Conservation (phyloP, 495 filamentous ascomycete species). For the Massariosphaeria phaeospora region DNA sequence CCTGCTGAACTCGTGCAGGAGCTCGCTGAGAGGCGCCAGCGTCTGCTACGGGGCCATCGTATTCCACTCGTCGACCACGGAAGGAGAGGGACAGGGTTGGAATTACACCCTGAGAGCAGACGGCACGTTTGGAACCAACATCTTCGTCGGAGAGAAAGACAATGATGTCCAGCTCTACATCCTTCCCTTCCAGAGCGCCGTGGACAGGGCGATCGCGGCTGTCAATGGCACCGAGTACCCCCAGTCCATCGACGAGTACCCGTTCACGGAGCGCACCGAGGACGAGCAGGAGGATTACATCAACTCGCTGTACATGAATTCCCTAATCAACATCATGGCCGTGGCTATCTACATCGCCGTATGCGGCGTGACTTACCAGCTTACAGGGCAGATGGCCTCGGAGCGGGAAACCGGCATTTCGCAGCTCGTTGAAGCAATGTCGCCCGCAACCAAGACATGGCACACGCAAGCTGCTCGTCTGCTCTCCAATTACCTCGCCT, state of each 20-base stretch:
- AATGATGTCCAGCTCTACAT: constrained; percentile 71
- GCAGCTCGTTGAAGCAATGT: constrained; percentile 44
- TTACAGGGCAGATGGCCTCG: constrained; percentile 43
- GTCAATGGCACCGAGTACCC: constrained; percentile 43
- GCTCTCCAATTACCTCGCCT: constrained; percentile 40
- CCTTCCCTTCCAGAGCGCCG: constrained; percentile 69
- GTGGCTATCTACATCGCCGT: constrained; percentile 70
- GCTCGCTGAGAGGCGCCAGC: constrained; percentile 64
- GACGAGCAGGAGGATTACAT: constrained; percentile 59
- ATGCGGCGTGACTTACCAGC: constrained; percentile 67
- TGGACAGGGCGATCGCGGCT: constrained; percentile 65
- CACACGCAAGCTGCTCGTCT: constrained; percentile 40
- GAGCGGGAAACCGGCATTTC: constrained; percentile 43
- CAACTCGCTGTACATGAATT: constrained; percentile 59
- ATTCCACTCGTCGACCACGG: constrained; percentile 65
- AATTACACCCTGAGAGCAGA: constrained; percentile 80
- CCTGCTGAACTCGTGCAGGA: constrained; percentile 58
- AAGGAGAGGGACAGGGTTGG: constrained; percentile 64
- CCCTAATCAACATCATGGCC: constrained; percentile 61
- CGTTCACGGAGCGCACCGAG: constrained; percentile 63
- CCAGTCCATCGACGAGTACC: constrained; percentile 53
- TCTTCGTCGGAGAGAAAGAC: constrained; percentile 52
- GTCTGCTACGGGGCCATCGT: constrained; percentile 69
- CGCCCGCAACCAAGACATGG: constrained; percentile 39
- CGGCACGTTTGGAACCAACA: constrained; percentile 52